phyloP scores from a whole-genome alignment of 225 moss, liverwort and hornwort genomes.

The Sphagnum tenellum region DNA sequence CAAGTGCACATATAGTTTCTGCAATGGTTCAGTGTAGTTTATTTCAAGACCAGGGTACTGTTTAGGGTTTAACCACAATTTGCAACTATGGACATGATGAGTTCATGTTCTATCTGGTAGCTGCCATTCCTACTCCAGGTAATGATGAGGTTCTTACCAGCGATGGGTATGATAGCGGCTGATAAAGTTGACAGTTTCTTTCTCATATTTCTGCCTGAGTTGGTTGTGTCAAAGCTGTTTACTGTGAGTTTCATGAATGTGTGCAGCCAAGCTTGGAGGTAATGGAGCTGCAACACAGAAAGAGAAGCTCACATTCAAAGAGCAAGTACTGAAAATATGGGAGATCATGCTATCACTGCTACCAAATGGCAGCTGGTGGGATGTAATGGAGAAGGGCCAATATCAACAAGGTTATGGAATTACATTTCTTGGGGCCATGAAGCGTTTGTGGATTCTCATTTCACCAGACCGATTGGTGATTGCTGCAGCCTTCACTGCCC shows the following conservation, averaged over 20 bases:
- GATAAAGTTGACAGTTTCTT: too few relatives aligned
- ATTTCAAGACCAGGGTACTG: too few relatives aligned
- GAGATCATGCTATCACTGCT: slow-evolving; percentile 42
- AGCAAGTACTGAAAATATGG: slow-evolving; percentile 24
- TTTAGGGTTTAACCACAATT: too few relatives aligned
- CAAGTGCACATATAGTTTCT: too few relatives aligned
- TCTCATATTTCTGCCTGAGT: too few relatives aligned
- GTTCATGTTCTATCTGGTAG: too few relatives aligned
- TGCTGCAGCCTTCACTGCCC: slow-evolving; percentile 58
- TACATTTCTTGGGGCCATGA: slow-evolving; percentile 69
- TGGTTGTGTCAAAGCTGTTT: too few relatives aligned
- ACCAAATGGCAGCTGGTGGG: slow-evolving; percentile 88
- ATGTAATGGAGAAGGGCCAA: slow-evolving; percentile 40
- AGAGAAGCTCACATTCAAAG: slow-evolving; percentile 15
- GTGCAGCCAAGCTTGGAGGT: slow-evolving; percentile 28
- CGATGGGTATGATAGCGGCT: too few relatives aligned
- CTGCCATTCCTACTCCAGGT: too few relatives aligned
- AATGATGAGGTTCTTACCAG: background rate
- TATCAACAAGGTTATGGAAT: slow-evolving; percentile 25
- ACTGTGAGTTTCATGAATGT: background rate
- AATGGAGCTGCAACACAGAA: slow-evolving; percentile 32
- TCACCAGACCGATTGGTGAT: slow-evolving; percentile 64
- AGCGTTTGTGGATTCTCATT: slow-evolving; percentile 70
- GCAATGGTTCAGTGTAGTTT: too few relatives aligned
- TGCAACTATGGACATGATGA: too few relatives aligned